phyloP scores from a whole-genome alignment of 345 rosid genomes.

The Hibiscus syriacus region DNA sequence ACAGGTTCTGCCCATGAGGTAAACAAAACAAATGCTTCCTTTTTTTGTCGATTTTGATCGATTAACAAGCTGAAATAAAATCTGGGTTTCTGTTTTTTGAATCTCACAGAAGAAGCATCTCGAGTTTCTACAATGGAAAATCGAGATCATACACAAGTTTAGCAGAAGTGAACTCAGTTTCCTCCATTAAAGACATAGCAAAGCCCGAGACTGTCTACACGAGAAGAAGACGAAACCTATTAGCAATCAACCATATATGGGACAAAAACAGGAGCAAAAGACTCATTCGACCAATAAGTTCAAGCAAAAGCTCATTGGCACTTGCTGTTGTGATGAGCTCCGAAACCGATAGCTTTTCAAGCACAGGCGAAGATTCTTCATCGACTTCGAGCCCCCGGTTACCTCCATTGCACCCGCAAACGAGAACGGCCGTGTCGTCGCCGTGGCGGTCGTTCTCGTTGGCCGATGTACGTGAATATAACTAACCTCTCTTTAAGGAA shows the following conservation, averaged over 20 bases:
- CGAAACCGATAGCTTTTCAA: conserved; percentile 49
- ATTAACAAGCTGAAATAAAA: neutral
- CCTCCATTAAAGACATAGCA: conserved; percentile 52
- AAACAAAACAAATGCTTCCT: neutral
- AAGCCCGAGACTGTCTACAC: conserved; percentile 70
- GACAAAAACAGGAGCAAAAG: conserved; percentile 42
- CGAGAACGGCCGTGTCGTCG: too few relatives aligned
- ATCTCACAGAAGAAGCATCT: conserved; percentile 62
- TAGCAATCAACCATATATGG: conserved; percentile 57
- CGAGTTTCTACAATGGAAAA: conserved; percentile 74
- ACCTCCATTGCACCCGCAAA: conserved; percentile 69
- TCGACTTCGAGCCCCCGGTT: conserved; percentile 39
- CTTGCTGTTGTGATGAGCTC: conserved; percentile 65
- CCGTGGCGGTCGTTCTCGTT: conserved; percentile 60
- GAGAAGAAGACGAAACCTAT: conserved; percentile 45
- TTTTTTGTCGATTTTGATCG: neutral
- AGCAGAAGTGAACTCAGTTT: conserved; percentile 35
- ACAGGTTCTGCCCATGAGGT: conserved; percentile 63
- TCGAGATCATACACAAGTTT: conserved; percentile 73
- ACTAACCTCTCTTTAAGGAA: neutral
- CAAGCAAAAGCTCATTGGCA: conserved; percentile 69
- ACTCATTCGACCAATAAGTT: conserved; percentile 43
- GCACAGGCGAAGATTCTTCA: conserved; percentile 45
- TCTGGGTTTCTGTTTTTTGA: conserved; percentile 1
- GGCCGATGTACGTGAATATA: conserved; percentile 56